Conservation (phyloP, 345 rosid genomes). For the Aurinia saxatilis region DNA sequence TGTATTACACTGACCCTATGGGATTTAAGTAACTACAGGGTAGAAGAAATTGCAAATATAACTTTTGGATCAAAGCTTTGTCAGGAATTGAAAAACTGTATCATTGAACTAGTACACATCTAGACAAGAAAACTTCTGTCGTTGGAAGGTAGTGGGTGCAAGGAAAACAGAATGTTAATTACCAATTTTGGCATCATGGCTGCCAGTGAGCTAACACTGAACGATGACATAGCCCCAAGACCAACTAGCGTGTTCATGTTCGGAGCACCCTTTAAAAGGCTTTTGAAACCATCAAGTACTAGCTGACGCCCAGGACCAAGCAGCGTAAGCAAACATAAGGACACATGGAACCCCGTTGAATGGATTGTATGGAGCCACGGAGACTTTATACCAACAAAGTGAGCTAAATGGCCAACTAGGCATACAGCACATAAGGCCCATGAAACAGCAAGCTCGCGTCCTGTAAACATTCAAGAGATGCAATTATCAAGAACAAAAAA, state of each 20-base stretch:
- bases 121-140: neutral
- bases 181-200: slow-evolving; percentile 78
- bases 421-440: slow-evolving; percentile 98
- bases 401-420: slow-evolving; percentile 86
- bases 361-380: slow-evolving; percentile 78
- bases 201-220: slow-evolving; percentile 83
- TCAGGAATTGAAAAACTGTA: neutral
- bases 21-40: neutral
- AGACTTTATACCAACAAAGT: slow-evolving; percentile 58
- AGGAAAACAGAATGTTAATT: slow-evolving; percentile 11
- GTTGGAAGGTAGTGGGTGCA: neutral
- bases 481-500: slow-evolving; percentile 13
- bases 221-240: slow-evolving; percentile 93
- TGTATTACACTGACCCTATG: neutral
- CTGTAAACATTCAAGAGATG: slow-evolving; percentile 31
- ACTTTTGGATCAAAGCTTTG: neutral
- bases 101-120: neutral
- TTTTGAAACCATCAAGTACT: slow-evolving; percentile 74
- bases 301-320: slow-evolving; percentile 94
- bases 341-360: slow-evolving; percentile 88
- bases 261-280: slow-evolving; percentile 76
- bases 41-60: neutral
- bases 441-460: slow-evolving; percentile 85
- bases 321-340: slow-evolving; percentile 72
- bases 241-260: slow-evolving; percentile 97